Conservation (phyloP, 2,329 filamentous ascomycete genomes). For the Aspergillus brunneoviolaceus region DNA sequence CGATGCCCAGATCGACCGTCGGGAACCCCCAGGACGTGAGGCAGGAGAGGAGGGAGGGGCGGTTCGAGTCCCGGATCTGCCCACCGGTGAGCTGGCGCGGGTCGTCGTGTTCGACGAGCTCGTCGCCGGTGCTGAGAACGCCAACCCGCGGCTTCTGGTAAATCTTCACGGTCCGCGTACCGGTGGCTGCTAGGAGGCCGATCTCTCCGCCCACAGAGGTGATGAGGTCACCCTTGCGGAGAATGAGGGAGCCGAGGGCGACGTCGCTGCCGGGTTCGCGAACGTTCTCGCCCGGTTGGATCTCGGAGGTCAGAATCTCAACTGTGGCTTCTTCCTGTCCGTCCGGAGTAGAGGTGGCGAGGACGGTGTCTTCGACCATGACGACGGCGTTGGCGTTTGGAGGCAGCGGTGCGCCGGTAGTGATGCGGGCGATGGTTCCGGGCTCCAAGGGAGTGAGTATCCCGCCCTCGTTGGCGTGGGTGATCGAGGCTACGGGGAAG, state of each 20-base stretch:
- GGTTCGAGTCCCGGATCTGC: slow-evolving; percentile 91
- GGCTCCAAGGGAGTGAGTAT: slow-evolving; percentile 61
- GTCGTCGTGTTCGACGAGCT: slow-evolving; percentile 74
- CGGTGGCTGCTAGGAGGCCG: slow-evolving; percentile 82
- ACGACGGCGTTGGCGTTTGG: slow-evolving; percentile 86
- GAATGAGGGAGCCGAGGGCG: slow-evolving; percentile 64
- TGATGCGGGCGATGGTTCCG: slow-evolving; percentile 84
- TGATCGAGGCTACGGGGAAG: slow-evolving; percentile 83
- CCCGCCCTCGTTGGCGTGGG: slow-evolving; percentile 76
- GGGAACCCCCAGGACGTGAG: slow-evolving; percentile 72
- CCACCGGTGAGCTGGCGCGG: slow-evolving; percentile 66
- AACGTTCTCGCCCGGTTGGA: slow-evolving; percentile 80
- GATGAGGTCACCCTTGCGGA: slow-evolving; percentile 77
- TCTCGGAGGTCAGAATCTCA: slow-evolving; percentile 75
- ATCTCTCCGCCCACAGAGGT: slow-evolving; percentile 87
- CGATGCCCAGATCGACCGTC: slow-evolving; percentile 83
- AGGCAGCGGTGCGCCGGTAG: slow-evolving; percentile 88
- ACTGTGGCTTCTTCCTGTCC: slow-evolving; percentile 82
- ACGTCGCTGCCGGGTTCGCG: slow-evolving; percentile 91
- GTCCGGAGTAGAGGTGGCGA: slow-evolving; percentile 74
- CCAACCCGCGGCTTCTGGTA: slow-evolving; percentile 78
- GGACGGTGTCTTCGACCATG: slow-evolving; percentile 91
- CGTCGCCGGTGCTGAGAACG: slow-evolving; percentile 90
- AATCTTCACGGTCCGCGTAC: slow-evolving; percentile 67
- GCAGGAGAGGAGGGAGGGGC: slow-evolving; percentile 80